These are phyloP conservation scores for Aureobasidium sp. DNA, from an alignment of 2,329 filamentous ascomycete genomes.

Conservation along the genomic window DNA sequence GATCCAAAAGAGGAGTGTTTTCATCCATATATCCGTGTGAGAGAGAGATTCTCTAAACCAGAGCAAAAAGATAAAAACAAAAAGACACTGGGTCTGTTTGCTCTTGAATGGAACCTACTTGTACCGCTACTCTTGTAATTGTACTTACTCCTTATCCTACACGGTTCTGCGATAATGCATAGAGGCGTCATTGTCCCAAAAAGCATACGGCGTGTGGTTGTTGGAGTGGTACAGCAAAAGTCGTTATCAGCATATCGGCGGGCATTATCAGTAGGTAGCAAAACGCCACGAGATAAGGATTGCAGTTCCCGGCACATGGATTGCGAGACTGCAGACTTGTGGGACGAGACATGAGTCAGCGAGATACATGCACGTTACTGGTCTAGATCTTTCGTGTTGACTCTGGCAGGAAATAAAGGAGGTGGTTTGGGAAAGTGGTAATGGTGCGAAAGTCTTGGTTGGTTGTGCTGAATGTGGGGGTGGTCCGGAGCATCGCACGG, in stretches of 20 bases:
- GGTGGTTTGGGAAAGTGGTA: too few species aligned
- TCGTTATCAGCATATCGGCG: slow-evolving; percentile 4
- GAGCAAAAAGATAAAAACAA: too few species aligned
- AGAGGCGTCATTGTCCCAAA: not conserved
- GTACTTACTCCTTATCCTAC: not conserved
- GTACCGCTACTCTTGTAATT: not conserved
- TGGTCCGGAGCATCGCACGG: not conserved
- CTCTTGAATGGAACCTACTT: too few species aligned
- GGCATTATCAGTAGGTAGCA: not conserved
- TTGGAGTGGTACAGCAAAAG: not conserved
- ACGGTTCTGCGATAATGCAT: not conserved
- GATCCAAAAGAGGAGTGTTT: slow-evolving; percentile 6
- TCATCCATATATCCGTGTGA: slow-evolving; percentile 4
- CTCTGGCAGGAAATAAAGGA: not conserved
- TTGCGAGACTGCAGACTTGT: not conserved
- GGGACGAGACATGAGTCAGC: not conserved
- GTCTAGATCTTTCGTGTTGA: not conserved
- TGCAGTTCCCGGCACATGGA: not conserved
- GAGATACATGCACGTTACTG: not conserved
- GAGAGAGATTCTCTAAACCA: too few species aligned
- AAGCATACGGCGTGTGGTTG: not conserved
- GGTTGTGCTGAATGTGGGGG: not conserved
- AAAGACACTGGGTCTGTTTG: too few species aligned
- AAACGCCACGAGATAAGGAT: slow-evolving; percentile 7
- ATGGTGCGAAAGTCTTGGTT: not conserved